A percentile compares a stretch with the other conserved stretches of the same genome.
phyloP scores from a whole-genome alignment of 495 filamentous ascomycete genomes.

The Talaromyces nanjingensis region DNA sequence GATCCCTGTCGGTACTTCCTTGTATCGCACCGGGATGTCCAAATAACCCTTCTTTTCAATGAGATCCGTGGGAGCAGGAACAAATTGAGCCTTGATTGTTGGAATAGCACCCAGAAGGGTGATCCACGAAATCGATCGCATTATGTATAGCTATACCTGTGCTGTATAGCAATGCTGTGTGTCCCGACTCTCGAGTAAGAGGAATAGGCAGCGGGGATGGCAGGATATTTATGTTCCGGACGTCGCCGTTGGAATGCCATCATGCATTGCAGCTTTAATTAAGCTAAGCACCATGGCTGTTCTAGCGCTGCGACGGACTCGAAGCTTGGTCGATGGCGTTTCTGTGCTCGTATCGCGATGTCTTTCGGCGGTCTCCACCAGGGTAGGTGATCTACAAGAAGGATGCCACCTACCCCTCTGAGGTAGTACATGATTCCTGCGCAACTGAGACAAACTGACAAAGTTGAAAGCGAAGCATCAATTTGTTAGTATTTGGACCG shows the following conservation, averaged over 20 bases:
- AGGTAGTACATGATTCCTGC: neutral
- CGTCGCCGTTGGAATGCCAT: neutral
- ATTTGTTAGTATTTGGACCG: neutral
- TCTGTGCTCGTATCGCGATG: neutral
- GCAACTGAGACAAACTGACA: neutral
- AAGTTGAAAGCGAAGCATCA: neutral
- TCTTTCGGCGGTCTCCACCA: neutral
- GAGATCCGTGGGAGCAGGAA: constrained; percentile 49
- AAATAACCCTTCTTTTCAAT: constrained; percentile 44
- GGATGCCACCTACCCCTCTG: neutral
- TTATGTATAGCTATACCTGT: neutral
- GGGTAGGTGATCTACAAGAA: neutral
- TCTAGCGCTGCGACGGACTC: neutral
- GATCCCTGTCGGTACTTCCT: constrained; percentile 54
- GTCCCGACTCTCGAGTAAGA: neutral
- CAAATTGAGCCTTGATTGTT: constrained; percentile 42
- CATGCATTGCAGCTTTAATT: neutral
- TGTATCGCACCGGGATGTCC: constrained; percentile 50
- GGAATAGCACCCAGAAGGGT: constrained; percentile 11
- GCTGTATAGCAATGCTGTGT: neutral
- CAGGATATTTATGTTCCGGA: neutral
- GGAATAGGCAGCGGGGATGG: neutral
- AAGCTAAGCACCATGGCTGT: constrained; percentile 2
- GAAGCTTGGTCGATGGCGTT: neutral
- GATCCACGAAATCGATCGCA: constrained; percentile 9